Percentiles rank a stretch among this genome's conserved stretches.
Evolutionary conservation across 164 flowering plant species (phyloP).

Genomic region (Chimonanthus praecox): DNA sequence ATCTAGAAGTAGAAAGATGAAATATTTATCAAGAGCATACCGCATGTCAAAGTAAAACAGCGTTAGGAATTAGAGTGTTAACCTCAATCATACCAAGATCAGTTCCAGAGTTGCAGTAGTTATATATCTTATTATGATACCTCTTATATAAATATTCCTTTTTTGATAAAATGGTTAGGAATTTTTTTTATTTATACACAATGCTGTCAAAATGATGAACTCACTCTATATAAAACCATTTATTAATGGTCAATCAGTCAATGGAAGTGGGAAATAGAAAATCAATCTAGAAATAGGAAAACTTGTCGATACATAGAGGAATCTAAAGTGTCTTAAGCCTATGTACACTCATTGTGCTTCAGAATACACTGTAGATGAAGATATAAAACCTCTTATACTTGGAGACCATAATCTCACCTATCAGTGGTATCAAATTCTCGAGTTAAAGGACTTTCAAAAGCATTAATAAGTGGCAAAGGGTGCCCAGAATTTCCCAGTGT

Average conservation of each 20-base stretch:
- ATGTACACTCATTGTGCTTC: background rate
- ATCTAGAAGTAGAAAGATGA: background rate
- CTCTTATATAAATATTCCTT: background rate
- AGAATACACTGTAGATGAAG: background rate
- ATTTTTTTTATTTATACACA: too few relatives aligned
- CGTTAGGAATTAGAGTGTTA: background rate
- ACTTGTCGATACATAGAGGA: background rate
- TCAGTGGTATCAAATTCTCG: too few relatives aligned
- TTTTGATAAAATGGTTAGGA: too few relatives aligned
- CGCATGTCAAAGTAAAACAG: background rate
- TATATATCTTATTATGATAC: background rate
- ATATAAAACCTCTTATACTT: background rate
- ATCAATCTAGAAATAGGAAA: background rate
- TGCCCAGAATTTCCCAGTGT: too few relatives aligned
- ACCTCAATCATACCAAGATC: background rate
- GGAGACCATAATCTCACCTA: background rate
- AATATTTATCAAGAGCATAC: too few relatives aligned
- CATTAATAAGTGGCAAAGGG: too few relatives aligned
- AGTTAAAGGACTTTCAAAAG: background rate
- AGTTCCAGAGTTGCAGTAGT: background rate
- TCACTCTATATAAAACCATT: too few relatives aligned
- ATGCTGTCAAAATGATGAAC: background rate
- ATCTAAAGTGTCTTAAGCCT: background rate
- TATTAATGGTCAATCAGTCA: background rate
- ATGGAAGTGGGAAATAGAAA: background rate